phyloP scores from a whole-genome alignment of 768 basidiomycete genomes.

The Sarcodon aspratus region DNA sequence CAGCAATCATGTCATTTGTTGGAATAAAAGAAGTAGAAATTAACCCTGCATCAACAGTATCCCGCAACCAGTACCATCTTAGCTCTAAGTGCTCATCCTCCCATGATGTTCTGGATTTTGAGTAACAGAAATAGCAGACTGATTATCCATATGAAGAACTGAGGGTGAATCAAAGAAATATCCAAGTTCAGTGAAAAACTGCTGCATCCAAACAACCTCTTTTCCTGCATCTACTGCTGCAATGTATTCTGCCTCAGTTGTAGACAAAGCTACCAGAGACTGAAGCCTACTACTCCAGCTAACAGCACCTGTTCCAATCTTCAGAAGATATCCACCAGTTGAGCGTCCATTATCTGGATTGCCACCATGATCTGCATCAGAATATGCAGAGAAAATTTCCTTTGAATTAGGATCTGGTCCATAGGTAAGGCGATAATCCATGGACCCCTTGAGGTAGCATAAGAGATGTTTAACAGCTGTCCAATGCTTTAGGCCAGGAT shows the following conservation, averaged over 20 bases:
- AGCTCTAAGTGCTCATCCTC: background rate
- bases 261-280: conserved; percentile 18
- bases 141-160: background rate
- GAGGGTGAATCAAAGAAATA: background rate
- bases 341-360: conserved; percentile 12
- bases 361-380: conserved; percentile 23
- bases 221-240: conserved; percentile 16
- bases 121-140: background rate
- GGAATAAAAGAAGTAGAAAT: background rate
- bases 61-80: background rate
- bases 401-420: no score
- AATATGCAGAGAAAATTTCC: conserved; percentile 8
- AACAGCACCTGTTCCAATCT: conserved; percentile 15
- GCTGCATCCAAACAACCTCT: conserved; percentile 21
- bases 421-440: conserved; percentile 9
- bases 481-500: conserved; percentile 17
- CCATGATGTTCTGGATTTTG: background rate
- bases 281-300: conserved; percentile 21
- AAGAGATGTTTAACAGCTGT: conserved; percentile 14
- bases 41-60: background rate
- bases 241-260: conserved; percentile 27
- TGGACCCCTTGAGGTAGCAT: conserved; percentile 20
- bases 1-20: background rate
- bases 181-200: conserved; percentile 15
- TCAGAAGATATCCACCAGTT: conserved; percentile 18